A percentile compares a stretch with the other conserved stretches of the same genome.
Conservation (phyloP, 805 yeast genomes). For the Myxozyma udenii region DNA sequence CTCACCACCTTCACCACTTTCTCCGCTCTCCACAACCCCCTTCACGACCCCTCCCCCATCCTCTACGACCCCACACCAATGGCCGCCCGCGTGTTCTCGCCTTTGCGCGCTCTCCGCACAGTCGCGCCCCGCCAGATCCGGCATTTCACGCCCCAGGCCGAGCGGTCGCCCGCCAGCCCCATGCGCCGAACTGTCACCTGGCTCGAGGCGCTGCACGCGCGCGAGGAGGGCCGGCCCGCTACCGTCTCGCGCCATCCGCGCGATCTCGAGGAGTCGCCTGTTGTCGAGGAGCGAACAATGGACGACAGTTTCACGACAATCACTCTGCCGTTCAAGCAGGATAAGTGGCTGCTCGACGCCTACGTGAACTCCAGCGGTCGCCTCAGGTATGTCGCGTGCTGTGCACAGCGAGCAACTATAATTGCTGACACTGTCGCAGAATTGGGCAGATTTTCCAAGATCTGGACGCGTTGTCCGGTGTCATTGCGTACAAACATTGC, state of each 20-base stretch:
- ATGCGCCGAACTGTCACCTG: constrained; percentile 62
- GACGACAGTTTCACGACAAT: constrained; percentile 57
- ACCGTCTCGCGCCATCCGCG: constrained; percentile 36
- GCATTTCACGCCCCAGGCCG: constrained; percentile 38
- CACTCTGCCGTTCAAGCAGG: constrained; percentile 78
- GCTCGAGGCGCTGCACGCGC: constrained; percentile 77
- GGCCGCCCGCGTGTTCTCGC: background rate
- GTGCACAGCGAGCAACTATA: background rate
- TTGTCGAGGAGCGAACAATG: constrained; percentile 68
- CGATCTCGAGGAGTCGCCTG: constrained; percentile 47
- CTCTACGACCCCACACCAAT: background rate
- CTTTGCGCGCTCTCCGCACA: background rate
- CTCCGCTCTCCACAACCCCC: too few species aligned
- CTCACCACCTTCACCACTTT: too few species aligned
- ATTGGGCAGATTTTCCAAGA: constrained; percentile 94
- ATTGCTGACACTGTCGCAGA: constrained; percentile 45
- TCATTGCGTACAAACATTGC: constrained; percentile 88
- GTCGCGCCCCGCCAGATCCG: background rate
- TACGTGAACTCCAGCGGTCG: constrained; percentile 91
- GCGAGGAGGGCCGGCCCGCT: constrained; percentile 70
- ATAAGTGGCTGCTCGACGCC: constrained; percentile 75
- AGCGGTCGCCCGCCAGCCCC: constrained; percentile 38
- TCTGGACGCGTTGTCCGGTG: constrained; percentile 88
- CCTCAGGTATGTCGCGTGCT: constrained; percentile 27
- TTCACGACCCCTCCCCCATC: too few species aligned